phyloP scores from a whole-genome alignment of 352 stramenopile species.

The Lagenidium sp. region DNA sequence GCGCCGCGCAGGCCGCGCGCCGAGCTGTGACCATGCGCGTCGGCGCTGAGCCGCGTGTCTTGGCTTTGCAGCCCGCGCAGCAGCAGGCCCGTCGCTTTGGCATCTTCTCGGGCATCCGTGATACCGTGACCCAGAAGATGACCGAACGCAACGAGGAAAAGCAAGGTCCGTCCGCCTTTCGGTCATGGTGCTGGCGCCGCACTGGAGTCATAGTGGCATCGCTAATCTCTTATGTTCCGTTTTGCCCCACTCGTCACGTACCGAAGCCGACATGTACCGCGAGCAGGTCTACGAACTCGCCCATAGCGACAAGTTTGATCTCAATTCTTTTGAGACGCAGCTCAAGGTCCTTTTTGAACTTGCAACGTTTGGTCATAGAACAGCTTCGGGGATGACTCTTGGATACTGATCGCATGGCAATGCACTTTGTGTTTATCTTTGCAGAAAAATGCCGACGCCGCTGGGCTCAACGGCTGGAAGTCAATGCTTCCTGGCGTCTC shows the following conservation, averaged over 20 bases:
- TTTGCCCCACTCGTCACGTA: background rate
- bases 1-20: constrained; percentile 4
- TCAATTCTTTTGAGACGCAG: constrained; percentile 59
- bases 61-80: background rate
- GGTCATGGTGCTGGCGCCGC: too few relatives aligned
- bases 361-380: background rate
- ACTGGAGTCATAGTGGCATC: too few relatives aligned
- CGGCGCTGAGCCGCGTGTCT: background rate
- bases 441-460: constrained; percentile 74
- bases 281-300: constrained; percentile 69
- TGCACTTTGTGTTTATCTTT: constrained; percentile 1
- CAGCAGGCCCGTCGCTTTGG: constrained; percentile 54
- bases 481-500: constrained; percentile 75
- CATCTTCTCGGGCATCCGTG: constrained; percentile 64
- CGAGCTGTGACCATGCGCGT: constrained; percentile 4
- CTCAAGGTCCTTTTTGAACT: constrained; percentile 32
- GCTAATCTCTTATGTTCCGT: too few relatives aligned
- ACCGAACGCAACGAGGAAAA: constrained; percentile 78
- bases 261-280: constrained; percentile 58
- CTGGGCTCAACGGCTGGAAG: constrained; percentile 63
- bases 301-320: constrained; percentile 56
- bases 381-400: too few relatives aligned
- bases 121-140: constrained; percentile 65
- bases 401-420: too few relatives aligned
- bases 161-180: constrained; percentile 51